Percentiles rank a stretch among this genome's conserved stretches.
Evolutionary conservation across 139 green algal species (phyloP).

Genomic region (Chlorella ohadii): DNA sequence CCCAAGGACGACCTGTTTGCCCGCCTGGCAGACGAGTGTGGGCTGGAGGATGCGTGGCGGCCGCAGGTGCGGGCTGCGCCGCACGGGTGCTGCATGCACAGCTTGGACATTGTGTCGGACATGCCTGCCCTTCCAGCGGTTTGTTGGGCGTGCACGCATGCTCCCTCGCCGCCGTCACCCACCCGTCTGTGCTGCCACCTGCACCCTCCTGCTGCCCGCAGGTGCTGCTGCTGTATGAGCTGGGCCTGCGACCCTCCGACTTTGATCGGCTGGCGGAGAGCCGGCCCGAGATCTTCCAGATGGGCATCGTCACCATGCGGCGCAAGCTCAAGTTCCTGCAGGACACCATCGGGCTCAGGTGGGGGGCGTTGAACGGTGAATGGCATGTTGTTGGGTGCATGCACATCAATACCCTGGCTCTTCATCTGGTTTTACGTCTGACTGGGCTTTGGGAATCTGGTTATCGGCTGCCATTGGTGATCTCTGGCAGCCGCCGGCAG

Average conservation of each 20-base stretch:
- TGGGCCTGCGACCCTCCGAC: slow-evolving; percentile 36
- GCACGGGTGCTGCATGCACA: too few species aligned
- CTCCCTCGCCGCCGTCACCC: too few species aligned
- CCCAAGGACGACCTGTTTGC: slow-evolving; percentile 34
- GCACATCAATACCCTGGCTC: too few species aligned
- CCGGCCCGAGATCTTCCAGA: slow-evolving; percentile 46
- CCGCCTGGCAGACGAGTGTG: slow-evolving; percentile 12
- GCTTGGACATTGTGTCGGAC: too few species aligned
- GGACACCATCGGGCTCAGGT: slow-evolving; percentile 52
- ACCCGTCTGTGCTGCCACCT: neutral
- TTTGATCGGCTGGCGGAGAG: slow-evolving; percentile 24
- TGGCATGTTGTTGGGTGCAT: too few species aligned
- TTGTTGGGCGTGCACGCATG: neutral
- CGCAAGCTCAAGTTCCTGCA: slow-evolving; percentile 58
- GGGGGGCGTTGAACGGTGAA: neutral
- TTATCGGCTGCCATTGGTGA: too few species aligned
- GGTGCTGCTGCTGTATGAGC: slow-evolving; percentile 38
- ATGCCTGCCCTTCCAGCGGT: too few species aligned
- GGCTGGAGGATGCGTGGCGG: slow-evolving; percentile 32
- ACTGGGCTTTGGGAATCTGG: too few species aligned
- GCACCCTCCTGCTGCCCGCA: neutral
- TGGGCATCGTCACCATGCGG: slow-evolving; percentile 38
- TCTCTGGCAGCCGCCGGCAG: too few species aligned
- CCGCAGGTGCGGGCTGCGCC: slow-evolving; percentile 30
- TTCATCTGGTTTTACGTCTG: too few species aligned